Evolutionary conservation across 306 rosid species (phyloP).

Genomic region (Comarum palustre): DNA sequence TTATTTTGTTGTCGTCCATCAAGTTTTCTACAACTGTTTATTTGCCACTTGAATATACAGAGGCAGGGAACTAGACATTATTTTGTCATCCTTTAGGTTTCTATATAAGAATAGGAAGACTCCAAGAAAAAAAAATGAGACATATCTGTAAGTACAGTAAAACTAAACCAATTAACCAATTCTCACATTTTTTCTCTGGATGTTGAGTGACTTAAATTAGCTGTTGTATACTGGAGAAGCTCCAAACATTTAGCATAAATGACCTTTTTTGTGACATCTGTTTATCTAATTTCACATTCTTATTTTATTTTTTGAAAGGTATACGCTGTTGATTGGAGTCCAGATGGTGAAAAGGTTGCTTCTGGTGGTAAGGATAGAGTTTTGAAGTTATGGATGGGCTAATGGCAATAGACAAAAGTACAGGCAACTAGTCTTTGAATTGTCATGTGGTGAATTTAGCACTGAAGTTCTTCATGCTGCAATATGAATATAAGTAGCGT

Average conservation of each 20-base stretch:
- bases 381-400: conserved; percentile 96
- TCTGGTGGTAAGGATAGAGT: conserved; percentile 97
- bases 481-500: neutral
- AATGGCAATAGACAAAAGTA: neutral
- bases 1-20: neutral
- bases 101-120: neutral
- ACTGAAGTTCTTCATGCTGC: neutral
- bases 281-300: neutral
- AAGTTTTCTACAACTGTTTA: neutral
- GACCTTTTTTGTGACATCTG: neutral
- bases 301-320: conserved; percentile 46
- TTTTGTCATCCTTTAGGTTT: neutral
- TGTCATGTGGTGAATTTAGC: neutral
- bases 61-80: neutral
- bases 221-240: neutral
- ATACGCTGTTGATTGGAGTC: conserved; percentile 94
- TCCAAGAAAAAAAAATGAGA: neutral
- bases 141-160: neutral
- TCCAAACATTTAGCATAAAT: neutral
- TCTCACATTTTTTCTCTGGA: neutral
- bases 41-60: neutral
- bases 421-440: neutral
- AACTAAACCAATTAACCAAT: neutral
- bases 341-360: conserved; percentile 93
- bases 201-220: neutral